Evolutionary conservation across 257 asterid species (phyloP).

Genomic region (Orobanche coerulescens): DNA sequence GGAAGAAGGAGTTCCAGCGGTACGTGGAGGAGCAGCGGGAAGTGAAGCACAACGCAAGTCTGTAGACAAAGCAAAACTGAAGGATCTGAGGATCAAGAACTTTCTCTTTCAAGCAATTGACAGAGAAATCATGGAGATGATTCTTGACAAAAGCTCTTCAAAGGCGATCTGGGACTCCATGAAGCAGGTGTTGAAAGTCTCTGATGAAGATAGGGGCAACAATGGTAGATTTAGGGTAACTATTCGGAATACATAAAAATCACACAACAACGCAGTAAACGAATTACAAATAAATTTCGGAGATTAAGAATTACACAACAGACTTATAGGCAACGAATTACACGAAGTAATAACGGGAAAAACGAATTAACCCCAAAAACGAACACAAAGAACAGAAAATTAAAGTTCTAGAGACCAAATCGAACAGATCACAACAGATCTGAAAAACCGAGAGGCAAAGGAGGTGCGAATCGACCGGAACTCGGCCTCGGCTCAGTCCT

Average conservation of each 20-base stretch:
- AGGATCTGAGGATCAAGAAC: neutral
- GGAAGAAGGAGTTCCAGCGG: neutral
- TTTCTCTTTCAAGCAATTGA: slow-evolving; percentile 6
- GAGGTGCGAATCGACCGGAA: too few species aligned
- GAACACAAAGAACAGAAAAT: too few species aligned
- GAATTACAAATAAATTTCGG: too few species aligned
- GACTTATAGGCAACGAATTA: too few species aligned
- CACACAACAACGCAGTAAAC: too few species aligned
- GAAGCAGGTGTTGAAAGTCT: slow-evolving; percentile 12
- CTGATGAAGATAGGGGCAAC: neutral
- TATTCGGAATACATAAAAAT: neutral
- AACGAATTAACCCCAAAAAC: too few species aligned
- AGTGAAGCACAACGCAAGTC: neutral
- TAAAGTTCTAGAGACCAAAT: too few species aligned
- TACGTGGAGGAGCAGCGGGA: neutral
- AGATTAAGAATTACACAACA: too few species aligned
- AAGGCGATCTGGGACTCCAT: slow-evolving; percentile 1
- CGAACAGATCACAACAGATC: too few species aligned
- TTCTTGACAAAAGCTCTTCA: neutral
- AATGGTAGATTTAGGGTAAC: neutral
- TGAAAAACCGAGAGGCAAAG: too few species aligned
- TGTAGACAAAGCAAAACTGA: neutral
- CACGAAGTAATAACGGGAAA: too few species aligned
- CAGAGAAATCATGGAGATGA: neutral
- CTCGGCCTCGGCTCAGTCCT: too few species aligned